phyloP scores from a whole-genome alignment of 78 protist species.

The Dictyostelium firmibasis region DNA sequence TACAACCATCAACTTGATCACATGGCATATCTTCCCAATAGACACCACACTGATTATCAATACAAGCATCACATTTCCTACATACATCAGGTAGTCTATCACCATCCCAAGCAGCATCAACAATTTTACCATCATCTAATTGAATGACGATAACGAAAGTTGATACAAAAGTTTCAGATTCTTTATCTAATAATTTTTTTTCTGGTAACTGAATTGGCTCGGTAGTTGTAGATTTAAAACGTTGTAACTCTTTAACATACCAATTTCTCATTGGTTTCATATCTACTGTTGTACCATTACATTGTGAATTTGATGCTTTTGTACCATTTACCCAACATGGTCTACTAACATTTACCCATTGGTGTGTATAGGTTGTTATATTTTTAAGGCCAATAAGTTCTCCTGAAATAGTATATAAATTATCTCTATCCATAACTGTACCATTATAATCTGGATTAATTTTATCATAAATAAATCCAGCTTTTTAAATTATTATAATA shows the following conservation, averaged over 20 bases:
- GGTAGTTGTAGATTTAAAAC: neutral
- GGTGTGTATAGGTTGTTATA: neutral
- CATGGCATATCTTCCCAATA: neutral
- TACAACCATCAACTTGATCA: constrained; percentile 25
- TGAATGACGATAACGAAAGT: neutral
- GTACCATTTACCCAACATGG: neutral
- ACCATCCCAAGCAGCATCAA: constrained; percentile 60
- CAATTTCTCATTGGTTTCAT: neutral
- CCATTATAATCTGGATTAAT: neutral
- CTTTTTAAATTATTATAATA: neutral
- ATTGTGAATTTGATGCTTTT: neutral
- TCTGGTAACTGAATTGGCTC: neutral
- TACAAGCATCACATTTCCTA: constrained; percentile 23
- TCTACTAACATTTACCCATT: neutral
- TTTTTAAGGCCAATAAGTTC: neutral
- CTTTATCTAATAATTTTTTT: neutral
- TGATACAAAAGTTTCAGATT: neutral
- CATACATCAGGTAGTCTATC: constrained; percentile 6
- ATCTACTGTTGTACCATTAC: neutral
- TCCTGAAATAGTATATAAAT: neutral
- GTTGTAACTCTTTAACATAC: neutral
- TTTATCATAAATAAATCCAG: neutral
- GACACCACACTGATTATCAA: constrained; percentile 46
- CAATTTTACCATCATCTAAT: constrained; percentile 15
- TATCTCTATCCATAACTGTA: neutral